phyloP scores from a whole-genome alignment of 2,329 filamentous ascomycete genomes.

The Phaeoacremonium minimum region DNA sequence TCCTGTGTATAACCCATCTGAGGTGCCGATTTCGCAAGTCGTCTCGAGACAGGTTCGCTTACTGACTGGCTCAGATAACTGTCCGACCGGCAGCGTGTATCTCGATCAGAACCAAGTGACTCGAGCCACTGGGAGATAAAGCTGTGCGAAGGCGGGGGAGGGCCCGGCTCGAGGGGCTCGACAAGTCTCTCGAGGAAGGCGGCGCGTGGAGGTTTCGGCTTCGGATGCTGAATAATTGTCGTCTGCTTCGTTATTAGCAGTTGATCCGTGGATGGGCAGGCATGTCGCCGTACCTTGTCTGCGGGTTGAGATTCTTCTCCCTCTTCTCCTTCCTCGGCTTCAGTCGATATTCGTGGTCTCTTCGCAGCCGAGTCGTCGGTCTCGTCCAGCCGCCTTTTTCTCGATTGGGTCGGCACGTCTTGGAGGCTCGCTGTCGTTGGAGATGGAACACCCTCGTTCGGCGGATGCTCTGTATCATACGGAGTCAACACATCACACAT shows the following conservation, averaged over 20 bases:
- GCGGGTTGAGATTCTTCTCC: neutral
- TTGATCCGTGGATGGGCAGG: neutral
- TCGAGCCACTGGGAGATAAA: constrained; percentile 12
- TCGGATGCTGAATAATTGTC: neutral
- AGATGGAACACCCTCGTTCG: neutral
- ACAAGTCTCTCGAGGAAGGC: neutral
- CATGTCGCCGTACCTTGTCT: neutral
- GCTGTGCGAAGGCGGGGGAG: neutral
- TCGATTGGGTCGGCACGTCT: neutral
- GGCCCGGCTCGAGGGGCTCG: neutral
- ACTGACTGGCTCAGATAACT: constrained; percentile 15
- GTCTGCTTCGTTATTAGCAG: neutral
- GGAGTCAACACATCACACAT: neutral
- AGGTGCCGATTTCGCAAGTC: constrained; percentile 11
- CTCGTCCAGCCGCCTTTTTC: neutral
- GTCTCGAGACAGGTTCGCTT: constrained; percentile 14
- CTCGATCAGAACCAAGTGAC: constrained; percentile 17
- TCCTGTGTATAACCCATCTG: constrained; percentile 10
- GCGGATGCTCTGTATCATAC: neutral
- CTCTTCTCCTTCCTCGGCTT: neutral
- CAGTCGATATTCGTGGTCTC: neutral
- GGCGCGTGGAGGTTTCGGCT: neutral
- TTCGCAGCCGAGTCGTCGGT: neutral
- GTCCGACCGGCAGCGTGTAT: constrained; percentile 19
- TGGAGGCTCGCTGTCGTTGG: neutral